A percentile compares a stretch with the other conserved stretches of the same genome.
These are phyloP conservation scores for Lathyrus oleraceus DNA, from an alignment of 306 rosid species.

Conservation along the genomic window DNA sequence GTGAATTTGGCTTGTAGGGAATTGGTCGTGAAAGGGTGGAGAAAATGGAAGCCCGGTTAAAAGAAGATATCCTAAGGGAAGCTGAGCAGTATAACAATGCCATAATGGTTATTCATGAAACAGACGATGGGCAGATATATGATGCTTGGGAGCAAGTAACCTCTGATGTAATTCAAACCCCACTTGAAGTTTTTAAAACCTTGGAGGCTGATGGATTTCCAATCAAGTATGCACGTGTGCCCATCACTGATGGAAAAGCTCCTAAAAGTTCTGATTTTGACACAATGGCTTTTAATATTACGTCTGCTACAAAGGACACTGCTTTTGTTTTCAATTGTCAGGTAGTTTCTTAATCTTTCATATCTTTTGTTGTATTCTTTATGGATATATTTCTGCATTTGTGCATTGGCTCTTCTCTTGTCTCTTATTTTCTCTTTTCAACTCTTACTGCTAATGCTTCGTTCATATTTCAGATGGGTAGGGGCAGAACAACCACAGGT, in stretches of 20 bases:
- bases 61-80: constrained; percentile 86
- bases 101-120: constrained; percentile 91
- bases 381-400: constrained; percentile 11
- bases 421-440: constrained; percentile 19
- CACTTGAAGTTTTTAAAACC: constrained; percentile 80
- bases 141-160: constrained; percentile 87
- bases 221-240: constrained; percentile 88
- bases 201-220: constrained; percentile 81
- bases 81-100: constrained; percentile 79
- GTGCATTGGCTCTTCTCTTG: background rate
- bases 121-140: constrained; percentile 76
- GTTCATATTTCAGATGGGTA: constrained; percentile 72
- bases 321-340: constrained; percentile 95
- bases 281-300: constrained; percentile 68
- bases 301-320: constrained; percentile 73
- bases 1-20: constrained; percentile 59
- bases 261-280: constrained; percentile 93
- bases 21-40: constrained; percentile 87
- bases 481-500: constrained; percentile 94
- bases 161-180: constrained; percentile 73
- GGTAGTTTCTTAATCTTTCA: constrained; percentile 50
- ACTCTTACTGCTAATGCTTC: constrained; percentile 20
- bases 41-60: constrained; percentile 88
- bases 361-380: constrained; percentile 22
- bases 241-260: constrained; percentile 94